These are phyloP conservation scores for Monilinia vaccinii-corymbosi DNA, from an alignment of 2,329 filamentous ascomycete species.

Conservation along the genomic window DNA sequence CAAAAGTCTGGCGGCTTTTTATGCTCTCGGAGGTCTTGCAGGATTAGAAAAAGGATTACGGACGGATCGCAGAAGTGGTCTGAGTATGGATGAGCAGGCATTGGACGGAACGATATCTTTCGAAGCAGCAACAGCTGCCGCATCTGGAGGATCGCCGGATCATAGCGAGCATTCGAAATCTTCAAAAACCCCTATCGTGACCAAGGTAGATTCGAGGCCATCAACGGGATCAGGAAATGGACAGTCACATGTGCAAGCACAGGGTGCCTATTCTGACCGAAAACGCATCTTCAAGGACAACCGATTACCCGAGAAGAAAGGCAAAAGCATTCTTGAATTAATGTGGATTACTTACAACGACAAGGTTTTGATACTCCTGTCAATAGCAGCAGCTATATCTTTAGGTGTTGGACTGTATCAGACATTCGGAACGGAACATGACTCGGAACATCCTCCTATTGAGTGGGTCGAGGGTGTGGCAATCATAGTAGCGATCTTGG, in stretches of 20 bases:
- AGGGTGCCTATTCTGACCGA: constrained; percentile 46
- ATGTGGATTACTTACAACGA: constrained; percentile 79
- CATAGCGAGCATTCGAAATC: constrained; percentile 27
- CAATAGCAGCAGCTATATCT: constrained; percentile 63
- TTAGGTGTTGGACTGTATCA: constrained; percentile 68
- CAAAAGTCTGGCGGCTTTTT: constrained; percentile 66
- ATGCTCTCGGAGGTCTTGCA: constrained; percentile 61
- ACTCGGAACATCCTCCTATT: constrained; percentile 41
- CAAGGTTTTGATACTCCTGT: constrained; percentile 66
- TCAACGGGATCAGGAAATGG: not conserved
- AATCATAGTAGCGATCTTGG: constrained; percentile 65
- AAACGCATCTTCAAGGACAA: constrained; percentile 64
- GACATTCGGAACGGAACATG: constrained; percentile 47
- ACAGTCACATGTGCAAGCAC: not conserved
- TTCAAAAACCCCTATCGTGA: constrained; percentile 26
- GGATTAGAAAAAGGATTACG: constrained; percentile 67
- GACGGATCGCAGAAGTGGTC: constrained; percentile 53
- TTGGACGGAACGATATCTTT: constrained; percentile 59
- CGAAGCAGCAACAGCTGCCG: constrained; percentile 43
- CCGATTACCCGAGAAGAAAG: constrained; percentile 55
- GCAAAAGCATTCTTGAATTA: constrained; percentile 59
- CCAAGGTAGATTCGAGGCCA: not conserved
- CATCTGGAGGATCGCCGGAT: constrained; percentile 10
- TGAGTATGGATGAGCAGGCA: constrained; percentile 59
- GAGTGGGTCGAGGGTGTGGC: constrained; percentile 80